phyloP scores from a whole-genome alignment of 2,329 filamentous ascomycete species.

The Colletotrichum phormii region DNA sequence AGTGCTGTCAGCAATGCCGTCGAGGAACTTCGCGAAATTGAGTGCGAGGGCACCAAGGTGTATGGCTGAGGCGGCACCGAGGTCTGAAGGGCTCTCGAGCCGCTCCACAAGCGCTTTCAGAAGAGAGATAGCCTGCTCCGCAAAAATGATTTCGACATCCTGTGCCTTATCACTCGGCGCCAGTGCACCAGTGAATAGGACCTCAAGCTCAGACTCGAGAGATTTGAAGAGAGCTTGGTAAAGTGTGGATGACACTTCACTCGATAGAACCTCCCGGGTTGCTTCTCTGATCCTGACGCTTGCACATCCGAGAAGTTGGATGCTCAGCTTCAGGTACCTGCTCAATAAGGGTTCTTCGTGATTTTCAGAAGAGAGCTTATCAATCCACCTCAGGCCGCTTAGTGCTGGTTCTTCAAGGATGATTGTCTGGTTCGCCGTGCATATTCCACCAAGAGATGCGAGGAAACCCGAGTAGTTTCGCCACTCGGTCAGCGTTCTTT shows the following conservation, averaged over 20 bases:
- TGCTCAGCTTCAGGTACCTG: constrained; percentile 71
- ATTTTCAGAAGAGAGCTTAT: constrained; percentile 67
- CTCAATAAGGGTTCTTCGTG: constrained; percentile 71
- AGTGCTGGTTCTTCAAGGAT: constrained; percentile 68
- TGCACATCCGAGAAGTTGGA: constrained; percentile 72
- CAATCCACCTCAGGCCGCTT: constrained; percentile 72
- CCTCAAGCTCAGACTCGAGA: constrained; percentile 73
- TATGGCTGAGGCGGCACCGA: constrained; percentile 71
- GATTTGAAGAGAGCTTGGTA: constrained; percentile 73
- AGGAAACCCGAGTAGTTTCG: constrained; percentile 77
- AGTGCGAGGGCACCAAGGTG: constrained; percentile 73
- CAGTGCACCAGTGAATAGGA: constrained; percentile 68
- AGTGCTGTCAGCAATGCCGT: constrained; percentile 66
- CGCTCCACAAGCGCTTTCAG: constrained; percentile 73
- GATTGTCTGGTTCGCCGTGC: constrained; percentile 69
- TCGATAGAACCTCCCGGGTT: constrained; percentile 73
- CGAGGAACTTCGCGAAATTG: constrained; percentile 75
- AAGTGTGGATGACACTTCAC: constrained; percentile 71
- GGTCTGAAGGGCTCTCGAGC: constrained; percentile 71
- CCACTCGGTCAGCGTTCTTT: constrained; percentile 71
- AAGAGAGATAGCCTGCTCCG: constrained; percentile 74
- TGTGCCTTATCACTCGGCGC: constrained; percentile 63
- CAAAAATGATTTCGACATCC: constrained; percentile 73
- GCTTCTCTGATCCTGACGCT: constrained; percentile 75
- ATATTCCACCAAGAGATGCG: constrained; percentile 74